phyloP scores from a whole-genome alignment of 768 basidiomycete species.

The Hygrophorus pudorinus region DNA sequence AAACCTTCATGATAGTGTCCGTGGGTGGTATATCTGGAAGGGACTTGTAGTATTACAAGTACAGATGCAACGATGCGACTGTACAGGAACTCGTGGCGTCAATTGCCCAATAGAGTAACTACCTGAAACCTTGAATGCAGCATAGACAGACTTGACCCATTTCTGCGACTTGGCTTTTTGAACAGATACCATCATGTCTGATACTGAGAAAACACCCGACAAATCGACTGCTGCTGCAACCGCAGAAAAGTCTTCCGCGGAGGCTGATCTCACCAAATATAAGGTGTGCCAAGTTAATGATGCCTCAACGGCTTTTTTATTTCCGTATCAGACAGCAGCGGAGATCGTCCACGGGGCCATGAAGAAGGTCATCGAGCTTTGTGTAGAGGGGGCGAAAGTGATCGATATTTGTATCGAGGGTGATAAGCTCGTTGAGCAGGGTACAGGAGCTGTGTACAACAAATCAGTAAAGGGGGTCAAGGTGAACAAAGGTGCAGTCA shows the following conservation, averaged over 20 bases:
- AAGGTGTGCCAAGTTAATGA: constrained; percentile 40
- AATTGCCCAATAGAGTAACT: background rate
- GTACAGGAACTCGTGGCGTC: no score
- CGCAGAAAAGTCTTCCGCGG: constrained; percentile 47
- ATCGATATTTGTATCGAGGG: constrained; percentile 90
- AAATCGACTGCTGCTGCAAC: constrained; percentile 19
- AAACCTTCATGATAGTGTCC: constrained; percentile 21
- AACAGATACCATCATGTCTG: constrained; percentile 40
- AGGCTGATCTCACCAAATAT: constrained; percentile 80
- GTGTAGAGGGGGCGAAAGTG: constrained; percentile 75
- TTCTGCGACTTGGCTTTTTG: background rate
- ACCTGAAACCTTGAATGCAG: background rate
- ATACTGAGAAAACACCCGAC: constrained; percentile 38
- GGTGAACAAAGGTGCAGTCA: constrained; percentile 66
- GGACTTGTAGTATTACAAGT: background rate
- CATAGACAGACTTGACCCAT: background rate
- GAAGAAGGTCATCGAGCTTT: constrained; percentile 72
- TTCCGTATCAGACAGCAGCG: constrained; percentile 64
- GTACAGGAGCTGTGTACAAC: constrained; percentile 80
- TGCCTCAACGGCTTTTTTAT: background rate
- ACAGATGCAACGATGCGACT: no score
- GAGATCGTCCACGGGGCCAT: constrained; percentile 81
- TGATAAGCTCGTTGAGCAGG: constrained; percentile 86
- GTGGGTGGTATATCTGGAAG: background rate
- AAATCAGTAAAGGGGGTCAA: constrained; percentile 84